phyloP scores from a whole-genome alignment of 495 filamentous ascomycete genomes.

The Aspergillus olivimuriae region DNA sequence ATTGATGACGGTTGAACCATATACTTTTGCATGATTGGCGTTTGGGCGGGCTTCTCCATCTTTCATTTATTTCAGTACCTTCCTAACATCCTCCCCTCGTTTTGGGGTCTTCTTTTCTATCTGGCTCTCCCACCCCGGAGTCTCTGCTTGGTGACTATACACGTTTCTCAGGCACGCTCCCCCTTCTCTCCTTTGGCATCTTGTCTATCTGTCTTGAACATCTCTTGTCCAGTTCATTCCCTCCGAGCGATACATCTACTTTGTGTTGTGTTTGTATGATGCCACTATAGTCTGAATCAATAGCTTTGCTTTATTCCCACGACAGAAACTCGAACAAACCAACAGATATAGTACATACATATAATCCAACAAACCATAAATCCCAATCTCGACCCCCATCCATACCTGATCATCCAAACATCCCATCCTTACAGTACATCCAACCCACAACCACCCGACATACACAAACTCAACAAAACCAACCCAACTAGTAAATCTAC shows the following conservation, averaged over 20 bases:
- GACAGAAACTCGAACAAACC: not conserved
- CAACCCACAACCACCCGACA: not conserved
- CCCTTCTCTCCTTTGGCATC: constrained; percentile 16
- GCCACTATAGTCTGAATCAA: too few species aligned
- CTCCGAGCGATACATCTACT: constrained; percentile 5
- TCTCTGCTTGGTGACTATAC: constrained; percentile 24
- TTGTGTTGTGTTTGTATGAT: constrained; percentile 9
- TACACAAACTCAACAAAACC: not conserved
- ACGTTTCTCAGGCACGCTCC: constrained; percentile 9
- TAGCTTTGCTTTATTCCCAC: too few species aligned
- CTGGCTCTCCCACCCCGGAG: constrained; percentile 6
- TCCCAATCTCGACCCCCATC: not conserved
- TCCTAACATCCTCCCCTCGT: constrained; percentile 12
- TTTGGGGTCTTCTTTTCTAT: constrained; percentile 15
- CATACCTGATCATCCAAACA: too few species aligned
- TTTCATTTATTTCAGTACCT: constrained; percentile 15
- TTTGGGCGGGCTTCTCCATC: constrained; percentile 25
- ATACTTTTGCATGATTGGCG: constrained; percentile 41
- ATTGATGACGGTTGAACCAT: constrained; percentile 20
- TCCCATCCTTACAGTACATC: too few species aligned
- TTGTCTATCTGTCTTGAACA: not conserved
- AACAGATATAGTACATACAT: not conserved
- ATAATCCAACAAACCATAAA: not conserved
- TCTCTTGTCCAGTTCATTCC: constrained; percentile 5
- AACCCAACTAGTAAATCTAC: not conserved